Percentiles rank a stretch among this genome's conserved stretches.
Evolutionary conservation across 495 filamentous ascomycete genomes (phyloP).

Genomic region (Cairneyella variabilis): DNA sequence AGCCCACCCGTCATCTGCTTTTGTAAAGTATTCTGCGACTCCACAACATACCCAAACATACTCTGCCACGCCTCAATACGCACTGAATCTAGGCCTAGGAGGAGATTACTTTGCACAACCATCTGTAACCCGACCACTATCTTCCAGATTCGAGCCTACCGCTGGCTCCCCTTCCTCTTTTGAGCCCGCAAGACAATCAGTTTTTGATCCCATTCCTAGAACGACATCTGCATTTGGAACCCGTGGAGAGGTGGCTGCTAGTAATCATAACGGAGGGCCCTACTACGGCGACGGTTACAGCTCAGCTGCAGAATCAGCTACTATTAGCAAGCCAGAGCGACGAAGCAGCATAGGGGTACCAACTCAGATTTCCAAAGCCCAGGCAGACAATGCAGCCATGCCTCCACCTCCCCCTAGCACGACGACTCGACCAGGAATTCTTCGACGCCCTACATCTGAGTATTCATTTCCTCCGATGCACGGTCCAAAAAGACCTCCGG

Average conservation of each 20-base stretch:
- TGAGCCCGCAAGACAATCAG: neutral
- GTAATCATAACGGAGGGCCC: neutral
- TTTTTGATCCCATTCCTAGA: conserved; percentile 12
- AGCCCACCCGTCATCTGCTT: conserved; percentile 6
- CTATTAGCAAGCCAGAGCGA: neutral
- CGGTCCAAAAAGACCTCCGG: neutral
- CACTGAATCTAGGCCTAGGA: neutral
- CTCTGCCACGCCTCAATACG: neutral
- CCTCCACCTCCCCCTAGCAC: too few species aligned
- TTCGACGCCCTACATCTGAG: conserved; percentile 12
- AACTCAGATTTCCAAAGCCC: conserved; percentile 1
- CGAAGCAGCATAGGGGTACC: conserved; percentile 19
- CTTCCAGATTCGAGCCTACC: conserved; percentile 9
- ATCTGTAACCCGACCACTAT: conserved; percentile 1
- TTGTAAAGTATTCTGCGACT: conserved; percentile 1
- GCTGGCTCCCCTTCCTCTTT: conserved; percentile 5
- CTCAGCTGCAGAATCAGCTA: conserved; percentile 12
- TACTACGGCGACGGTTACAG: conserved; percentile 22
- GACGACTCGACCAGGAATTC: conserved; percentile 8
- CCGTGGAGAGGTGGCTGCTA: neutral
- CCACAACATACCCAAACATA: neutral
- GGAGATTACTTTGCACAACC: conserved; percentile 5
- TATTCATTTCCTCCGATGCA: conserved; percentile 5
- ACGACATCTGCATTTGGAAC: conserved; percentile 19
- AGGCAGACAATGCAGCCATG: conserved; percentile 14